Percentiles rank a stretch among this genome's conserved stretches.
phyloP scores from a whole-genome alignment of 2,329 filamentous ascomycete species.

The Apiospora kogelbergensis region DNA sequence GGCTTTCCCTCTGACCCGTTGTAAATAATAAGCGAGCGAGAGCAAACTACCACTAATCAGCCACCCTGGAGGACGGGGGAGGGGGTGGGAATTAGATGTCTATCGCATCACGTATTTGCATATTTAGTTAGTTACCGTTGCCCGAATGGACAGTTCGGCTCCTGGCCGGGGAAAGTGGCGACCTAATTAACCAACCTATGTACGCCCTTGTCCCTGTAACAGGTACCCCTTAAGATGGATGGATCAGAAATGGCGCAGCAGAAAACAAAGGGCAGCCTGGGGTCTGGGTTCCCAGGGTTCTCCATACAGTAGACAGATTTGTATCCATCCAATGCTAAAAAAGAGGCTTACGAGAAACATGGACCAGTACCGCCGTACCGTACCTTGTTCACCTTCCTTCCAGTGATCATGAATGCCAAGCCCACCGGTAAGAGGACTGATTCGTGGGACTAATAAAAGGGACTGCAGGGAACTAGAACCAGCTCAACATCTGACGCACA shows the following conservation, averaged over 20 bases:
- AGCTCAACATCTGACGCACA: slow-evolving; percentile 16
- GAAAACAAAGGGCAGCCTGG: background rate
- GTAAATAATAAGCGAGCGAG: slow-evolving; percentile 12
- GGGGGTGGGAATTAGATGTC: background rate
- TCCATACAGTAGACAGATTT: slow-evolving; percentile 5
- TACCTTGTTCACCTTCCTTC: background rate
- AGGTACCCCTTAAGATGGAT: slow-evolving; percentile 1
- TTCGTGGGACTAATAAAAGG: slow-evolving; percentile 13
- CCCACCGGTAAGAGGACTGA: slow-evolving; percentile 13
- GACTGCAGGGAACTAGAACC: slow-evolving; percentile 10
- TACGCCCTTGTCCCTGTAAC: slow-evolving; percentile 13
- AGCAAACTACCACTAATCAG: slow-evolving; percentile 7
- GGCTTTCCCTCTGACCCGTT: background rate
- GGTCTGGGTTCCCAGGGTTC: background rate
- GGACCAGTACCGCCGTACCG: background rate
- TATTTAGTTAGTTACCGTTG: background rate
- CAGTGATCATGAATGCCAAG: slow-evolving; percentile 9
- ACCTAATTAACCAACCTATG: slow-evolving; percentile 14
- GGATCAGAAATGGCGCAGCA: slow-evolving; percentile 1
- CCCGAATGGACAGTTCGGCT: background rate
- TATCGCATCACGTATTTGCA: background rate
- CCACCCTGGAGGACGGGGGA: background rate
- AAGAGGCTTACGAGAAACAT: slow-evolving; percentile 1
- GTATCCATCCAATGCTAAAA: background rate
- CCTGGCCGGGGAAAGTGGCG: background rate